Percentiles rank a stretch among this genome's conserved stretches.
Conservation (phyloP, 1,139 yeast genomes). For the Meyerozyma carpophila region DNA sequence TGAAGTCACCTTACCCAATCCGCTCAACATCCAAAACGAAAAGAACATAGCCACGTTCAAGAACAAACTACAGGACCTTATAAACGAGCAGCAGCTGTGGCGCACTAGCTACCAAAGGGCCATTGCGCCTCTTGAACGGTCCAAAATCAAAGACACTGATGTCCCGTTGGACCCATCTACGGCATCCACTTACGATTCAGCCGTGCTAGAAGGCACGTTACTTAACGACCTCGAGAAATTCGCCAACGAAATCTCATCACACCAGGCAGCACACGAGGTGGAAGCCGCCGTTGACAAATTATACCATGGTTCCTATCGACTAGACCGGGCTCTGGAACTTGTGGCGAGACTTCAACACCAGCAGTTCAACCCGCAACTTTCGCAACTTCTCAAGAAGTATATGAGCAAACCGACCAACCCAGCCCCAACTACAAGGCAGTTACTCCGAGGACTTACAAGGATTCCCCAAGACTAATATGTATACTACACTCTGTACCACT, state of each 20-base stretch:
- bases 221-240: constrained; percentile 3
- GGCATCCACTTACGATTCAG: neutral
- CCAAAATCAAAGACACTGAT: constrained; percentile 7
- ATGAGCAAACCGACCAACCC: constrained; percentile 11
- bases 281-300: constrained; percentile 20
- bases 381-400: constrained; percentile 14
- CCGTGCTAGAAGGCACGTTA: constrained; percentile 3
- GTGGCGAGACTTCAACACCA: constrained; percentile 8
- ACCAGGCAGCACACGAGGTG: constrained; percentile 9
- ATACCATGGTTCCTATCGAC: constrained; percentile 17
- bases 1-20: constrained; percentile 42
- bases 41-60: constrained; percentile 42
- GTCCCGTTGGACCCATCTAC: neutral
- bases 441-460: constrained; percentile 1
- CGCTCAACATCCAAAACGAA: constrained; percentile 48
- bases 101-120: constrained; percentile 22
- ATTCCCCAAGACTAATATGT: neutral
- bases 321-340: constrained; percentile 18
- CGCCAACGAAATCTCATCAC: neutral
- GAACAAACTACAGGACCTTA: constrained; percentile 37
- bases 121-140: constrained; percentile 14
- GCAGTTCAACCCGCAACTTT: constrained; percentile 3
- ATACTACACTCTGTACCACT: neutral
- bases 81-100: constrained; percentile 49
- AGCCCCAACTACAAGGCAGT: constrained; percentile 14